Evolutionary conservation across 2,329 filamentous ascomycete species (phyloP), one percentile per base, ranked within the genome.

Genomic region (Delphinella strobiligena): DNA sequence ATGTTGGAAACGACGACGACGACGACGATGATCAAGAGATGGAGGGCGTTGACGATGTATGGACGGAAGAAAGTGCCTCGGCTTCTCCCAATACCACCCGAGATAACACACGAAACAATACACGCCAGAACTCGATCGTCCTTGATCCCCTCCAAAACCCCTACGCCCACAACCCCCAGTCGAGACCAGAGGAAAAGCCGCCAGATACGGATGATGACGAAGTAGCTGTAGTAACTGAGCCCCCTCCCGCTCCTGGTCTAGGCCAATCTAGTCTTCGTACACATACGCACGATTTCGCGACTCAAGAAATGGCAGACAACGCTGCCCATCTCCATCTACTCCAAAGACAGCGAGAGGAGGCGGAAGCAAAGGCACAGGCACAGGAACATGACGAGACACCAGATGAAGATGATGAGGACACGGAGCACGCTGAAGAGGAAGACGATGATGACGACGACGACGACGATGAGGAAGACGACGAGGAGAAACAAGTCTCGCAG

Each of bases 1-100:
- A 62, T 44, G 48, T 63, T 12, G 55, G 51, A 15, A 30, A 37
- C 19, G 46, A 50, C 35, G 51, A 50, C 11, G 48, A 59, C 37
- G 47, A 53, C 5, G 38, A 46, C 14, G 46, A 43, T 14, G 46
- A n/a, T 8, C 40, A 45, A 37, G 45, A 41, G 31, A 48, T 46
- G 40, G 46, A 48, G 37, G 46, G 45, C 12, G 45, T 47, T 15
- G 46, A 48, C 11, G 46, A 48, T 5, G 37, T 37, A 24, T 48
- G 46, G 46, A 48, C 46, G 8, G 46, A 48, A 37, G 46, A 45
- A 29, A 48, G 46, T 29, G 46, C 44, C 8, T 48, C 46, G 12
- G 44, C 46, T 11, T 47, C 45, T 12, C 46, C 46, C 10, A 48
- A 34, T 15, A 48, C 46, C 2, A 48, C 45, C 1, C 40, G 45